phyloP scores from a whole-genome alignment of 306 rosid species.

The Dicorynia guianensis region DNA sequence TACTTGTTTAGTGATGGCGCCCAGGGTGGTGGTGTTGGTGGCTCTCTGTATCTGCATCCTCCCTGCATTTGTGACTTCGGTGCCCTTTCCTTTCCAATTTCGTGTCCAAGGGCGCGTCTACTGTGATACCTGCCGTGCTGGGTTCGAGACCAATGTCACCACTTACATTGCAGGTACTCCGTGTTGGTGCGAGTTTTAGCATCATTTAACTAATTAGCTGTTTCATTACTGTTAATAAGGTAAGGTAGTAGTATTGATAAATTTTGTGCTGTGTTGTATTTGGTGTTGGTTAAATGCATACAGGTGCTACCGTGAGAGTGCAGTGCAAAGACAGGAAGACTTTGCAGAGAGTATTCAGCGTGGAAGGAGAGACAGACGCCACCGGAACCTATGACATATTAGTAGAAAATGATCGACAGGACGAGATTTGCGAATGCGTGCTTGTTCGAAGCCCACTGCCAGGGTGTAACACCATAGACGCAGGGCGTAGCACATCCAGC shows the following conservation, averaged over 20 bases:
- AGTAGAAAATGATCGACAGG: constrained; percentile 62
- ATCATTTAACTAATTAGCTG: too few relatives aligned
- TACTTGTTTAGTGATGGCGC: constrained; percentile 32
- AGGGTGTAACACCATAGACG: constrained; percentile 52
- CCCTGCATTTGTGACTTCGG: constrained; percentile 20
- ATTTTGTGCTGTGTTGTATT: not conserved
- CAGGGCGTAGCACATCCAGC: constrained; percentile 58
- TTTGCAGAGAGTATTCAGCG: constrained; percentile 41
- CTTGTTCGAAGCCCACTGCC: constrained; percentile 59
- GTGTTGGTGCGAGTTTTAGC: too few relatives aligned
- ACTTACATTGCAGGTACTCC: constrained; percentile 46
- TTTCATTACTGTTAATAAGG: not conserved
- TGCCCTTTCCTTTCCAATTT: constrained; percentile 25
- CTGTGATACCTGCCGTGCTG: constrained; percentile 84
- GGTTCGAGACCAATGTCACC: constrained; percentile 76
- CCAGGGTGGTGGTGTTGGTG: constrained; percentile 40
- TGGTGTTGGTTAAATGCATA: not conserved
- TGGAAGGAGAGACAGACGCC: constrained; percentile 55
- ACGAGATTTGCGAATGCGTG: constrained; percentile 55
- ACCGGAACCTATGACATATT: constrained; percentile 54
- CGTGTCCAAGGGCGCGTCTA: constrained; percentile 62
- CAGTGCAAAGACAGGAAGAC: constrained; percentile 60
- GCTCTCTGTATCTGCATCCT: constrained; percentile 40
- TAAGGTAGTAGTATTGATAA: not conserved
- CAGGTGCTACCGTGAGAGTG: constrained; percentile 74